phyloP scores from a whole-genome alignment of 2,329 filamentous ascomycete species.

The Apiospora saccharicola region DNA sequence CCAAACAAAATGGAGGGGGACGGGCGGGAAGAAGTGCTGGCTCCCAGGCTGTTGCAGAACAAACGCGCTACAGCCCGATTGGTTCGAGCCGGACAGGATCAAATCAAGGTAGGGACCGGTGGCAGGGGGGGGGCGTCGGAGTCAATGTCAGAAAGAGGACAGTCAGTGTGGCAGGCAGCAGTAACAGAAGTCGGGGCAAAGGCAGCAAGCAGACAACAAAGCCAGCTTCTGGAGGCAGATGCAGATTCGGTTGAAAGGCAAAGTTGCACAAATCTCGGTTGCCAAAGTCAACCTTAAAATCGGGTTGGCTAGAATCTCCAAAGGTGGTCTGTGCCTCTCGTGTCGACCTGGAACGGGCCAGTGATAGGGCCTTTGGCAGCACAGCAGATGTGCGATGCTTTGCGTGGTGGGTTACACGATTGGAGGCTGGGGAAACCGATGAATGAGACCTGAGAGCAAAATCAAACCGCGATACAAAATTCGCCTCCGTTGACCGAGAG shows the following conservation, averaged over 20 bases:
- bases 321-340: slow-evolving; percentile 14
- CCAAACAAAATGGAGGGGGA: not conserved
- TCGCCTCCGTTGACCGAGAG: not conserved
- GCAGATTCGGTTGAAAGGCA: not conserved
- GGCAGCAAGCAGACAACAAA: not conserved
- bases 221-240: not conserved
- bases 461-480: not conserved
- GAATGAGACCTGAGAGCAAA: not conserved
- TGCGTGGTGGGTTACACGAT: not conserved
- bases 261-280: not conserved
- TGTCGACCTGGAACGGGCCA: not conserved
- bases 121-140: not conserved
- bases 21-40: not conserved
- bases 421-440: not conserved
- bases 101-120: not conserved
- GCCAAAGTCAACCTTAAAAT: not conserved
- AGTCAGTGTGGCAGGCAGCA: not conserved
- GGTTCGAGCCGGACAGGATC: not conserved
- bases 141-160: not conserved
- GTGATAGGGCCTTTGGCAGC: not conserved
- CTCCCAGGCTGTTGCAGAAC: not conserved
- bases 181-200: not conserved
- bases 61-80: slow-evolving; percentile 6
- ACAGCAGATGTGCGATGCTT: not conserved
- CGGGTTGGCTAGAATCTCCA: not conserved